Evolutionary conservation across 1,139 yeast genomes (phyloP).

Genomic region (Yamadazyma dushanensis): DNA sequence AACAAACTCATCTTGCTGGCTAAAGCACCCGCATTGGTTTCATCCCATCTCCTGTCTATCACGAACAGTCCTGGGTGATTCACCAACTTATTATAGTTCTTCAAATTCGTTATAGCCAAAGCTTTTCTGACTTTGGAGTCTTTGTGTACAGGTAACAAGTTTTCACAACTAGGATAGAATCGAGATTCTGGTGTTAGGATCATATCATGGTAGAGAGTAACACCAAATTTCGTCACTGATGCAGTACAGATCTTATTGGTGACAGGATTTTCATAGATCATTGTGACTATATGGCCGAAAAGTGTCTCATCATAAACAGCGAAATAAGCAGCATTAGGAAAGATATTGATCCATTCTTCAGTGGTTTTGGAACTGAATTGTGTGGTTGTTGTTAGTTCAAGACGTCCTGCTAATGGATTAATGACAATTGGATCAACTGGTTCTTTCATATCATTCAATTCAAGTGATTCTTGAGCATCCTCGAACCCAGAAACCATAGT

Average conservation of each 20-base stretch:
- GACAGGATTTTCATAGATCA: slow-evolving; percentile 51
- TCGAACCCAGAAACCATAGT: not conserved
- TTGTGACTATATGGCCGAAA: slow-evolving; percentile 53
- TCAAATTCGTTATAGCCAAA: slow-evolving; percentile 70
- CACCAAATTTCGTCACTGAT: slow-evolving; percentile 70
- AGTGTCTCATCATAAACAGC: slow-evolving; percentile 51
- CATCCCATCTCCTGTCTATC: slow-evolving; percentile 51
- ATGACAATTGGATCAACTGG: slow-evolving; percentile 10
- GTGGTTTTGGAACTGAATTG: slow-evolving; percentile 15
- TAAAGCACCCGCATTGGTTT: slow-evolving; percentile 74
- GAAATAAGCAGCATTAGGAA: slow-evolving; percentile 56
- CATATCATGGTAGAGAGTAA: slow-evolving; percentile 58
- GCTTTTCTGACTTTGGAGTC: slow-evolving; percentile 68
- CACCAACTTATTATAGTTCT: slow-evolving; percentile 56
- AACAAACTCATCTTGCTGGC: slow-evolving; percentile 63
- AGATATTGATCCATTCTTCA: slow-evolving; percentile 40
- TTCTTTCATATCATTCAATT: too few relatives aligned
- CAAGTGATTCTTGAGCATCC: not conserved
- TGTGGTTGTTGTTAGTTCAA: slow-evolving; percentile 17
- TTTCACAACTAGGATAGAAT: slow-evolving; percentile 78
- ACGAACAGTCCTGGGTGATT: slow-evolving; percentile 27
- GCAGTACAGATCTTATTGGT: slow-evolving; percentile 56
- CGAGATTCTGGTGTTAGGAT: slow-evolving; percentile 62
- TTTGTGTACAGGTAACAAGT: slow-evolving; percentile 51
- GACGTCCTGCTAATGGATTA: slow-evolving; percentile 21